A percentile compares a stretch with the other conserved stretches of the same genome.
Conservation (phyloP, 2,329 filamentous ascomycete genomes). For the Raffaelea ambrosiae region DNA sequence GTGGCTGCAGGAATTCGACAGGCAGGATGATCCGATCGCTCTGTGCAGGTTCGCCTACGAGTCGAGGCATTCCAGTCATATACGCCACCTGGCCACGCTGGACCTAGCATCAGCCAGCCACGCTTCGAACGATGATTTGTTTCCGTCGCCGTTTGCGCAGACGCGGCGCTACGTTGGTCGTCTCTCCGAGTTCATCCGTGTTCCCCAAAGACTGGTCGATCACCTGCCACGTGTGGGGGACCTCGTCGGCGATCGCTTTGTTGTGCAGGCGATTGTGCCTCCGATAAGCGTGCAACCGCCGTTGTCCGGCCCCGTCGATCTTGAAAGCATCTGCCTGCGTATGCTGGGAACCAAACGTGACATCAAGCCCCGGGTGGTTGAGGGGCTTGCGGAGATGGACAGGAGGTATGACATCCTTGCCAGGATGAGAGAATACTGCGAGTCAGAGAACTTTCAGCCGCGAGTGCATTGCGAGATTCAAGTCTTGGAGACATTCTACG, state of each 20-base stretch:
- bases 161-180: constrained; percentile 35
- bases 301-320: constrained; percentile 18
- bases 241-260: constrained; percentile 21
- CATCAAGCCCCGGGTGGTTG: not conserved
- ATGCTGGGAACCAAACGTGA: constrained; percentile 16
- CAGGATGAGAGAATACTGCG: constrained; percentile 18
- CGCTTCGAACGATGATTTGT: not conserved
- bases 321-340: constrained; percentile 22
- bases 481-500: constrained; percentile 36
- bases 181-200: constrained; percentile 32
- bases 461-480: constrained; percentile 37
- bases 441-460: constrained; percentile 17
- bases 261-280: constrained; percentile 16
- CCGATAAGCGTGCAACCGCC: constrained; percentile 14
- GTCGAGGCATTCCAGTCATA: constrained; percentile 11
- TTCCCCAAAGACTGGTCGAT: constrained; percentile 26
- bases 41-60: constrained; percentile 7
- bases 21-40: not conserved
- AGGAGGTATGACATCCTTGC: constrained; percentile 15
- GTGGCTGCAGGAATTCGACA: constrained; percentile 6
- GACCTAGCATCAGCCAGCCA: not conserved
- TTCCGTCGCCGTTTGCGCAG: constrained; percentile 15
- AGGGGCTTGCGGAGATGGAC: constrained; percentile 18
- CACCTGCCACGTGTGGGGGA: constrained; percentile 20
- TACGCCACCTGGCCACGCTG: not conserved